Evolutionary conservation across 1,139 yeast genomes (phyloP).

Genomic region (Kodamaea alishanica): DNA sequence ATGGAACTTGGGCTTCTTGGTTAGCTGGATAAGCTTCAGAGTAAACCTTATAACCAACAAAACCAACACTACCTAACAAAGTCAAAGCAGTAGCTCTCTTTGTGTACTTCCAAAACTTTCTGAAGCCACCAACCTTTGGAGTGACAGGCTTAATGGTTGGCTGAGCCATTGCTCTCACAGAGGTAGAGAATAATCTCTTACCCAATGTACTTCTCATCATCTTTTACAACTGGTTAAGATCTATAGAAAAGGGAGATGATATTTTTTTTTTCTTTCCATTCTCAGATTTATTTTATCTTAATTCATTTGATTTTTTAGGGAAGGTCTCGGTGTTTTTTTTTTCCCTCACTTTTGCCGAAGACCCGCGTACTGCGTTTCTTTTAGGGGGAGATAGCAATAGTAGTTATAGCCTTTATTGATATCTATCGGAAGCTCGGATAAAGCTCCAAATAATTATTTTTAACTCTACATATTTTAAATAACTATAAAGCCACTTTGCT

Average conservation of each 20-base stretch:
- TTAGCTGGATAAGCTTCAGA: slow-evolving; percentile 58
- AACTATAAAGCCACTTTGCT: background rate
- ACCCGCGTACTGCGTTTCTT: background rate
- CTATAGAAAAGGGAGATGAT: background rate
- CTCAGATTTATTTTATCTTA: background rate
- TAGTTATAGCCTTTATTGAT: background rate
- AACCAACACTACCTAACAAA: slow-evolving; percentile 39
- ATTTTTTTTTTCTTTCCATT: background rate
- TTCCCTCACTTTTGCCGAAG: background rate
- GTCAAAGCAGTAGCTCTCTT: slow-evolving; percentile 27
- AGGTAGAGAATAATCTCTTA: slow-evolving; percentile 18
- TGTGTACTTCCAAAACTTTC: slow-evolving; percentile 29
- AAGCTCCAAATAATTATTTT: background rate
- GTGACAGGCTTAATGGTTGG: slow-evolving; percentile 8
- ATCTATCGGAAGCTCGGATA: background rate
- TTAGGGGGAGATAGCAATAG: background rate
- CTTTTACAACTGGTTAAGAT: background rate
- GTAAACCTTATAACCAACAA: slow-evolving; percentile 54
- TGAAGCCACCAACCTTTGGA: slow-evolving; percentile 17
- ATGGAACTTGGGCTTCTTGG: slow-evolving; percentile 49
- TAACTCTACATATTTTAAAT: background rate
- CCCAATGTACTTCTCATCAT: slow-evolving; percentile 7
- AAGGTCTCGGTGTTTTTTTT: background rate
- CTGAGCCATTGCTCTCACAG: slow-evolving; percentile 12
- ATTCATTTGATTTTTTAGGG: background rate